Percentiles rank a stretch among this genome's conserved stretches.
These are phyloP conservation scores for Cronartium ribicola DNA, from an alignment of 1,284 basidiomycete genomes.

Conservation along the genomic window DNA sequence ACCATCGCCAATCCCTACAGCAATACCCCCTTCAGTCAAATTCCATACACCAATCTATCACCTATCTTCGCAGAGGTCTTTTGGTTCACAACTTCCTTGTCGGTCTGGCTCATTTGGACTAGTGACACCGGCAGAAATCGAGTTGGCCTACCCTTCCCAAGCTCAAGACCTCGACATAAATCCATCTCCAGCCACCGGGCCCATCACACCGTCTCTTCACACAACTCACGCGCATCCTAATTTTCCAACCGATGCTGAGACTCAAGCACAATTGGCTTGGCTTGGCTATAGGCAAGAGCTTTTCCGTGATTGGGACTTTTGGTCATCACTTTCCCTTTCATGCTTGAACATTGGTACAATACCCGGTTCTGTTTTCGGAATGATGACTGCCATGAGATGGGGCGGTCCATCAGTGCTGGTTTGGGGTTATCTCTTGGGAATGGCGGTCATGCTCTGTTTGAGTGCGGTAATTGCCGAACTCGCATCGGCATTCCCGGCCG, in stretches of 20 bases:
- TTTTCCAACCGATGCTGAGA: constrained; percentile 23
- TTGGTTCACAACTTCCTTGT: too few species aligned
- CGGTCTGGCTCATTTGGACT: too few species aligned
- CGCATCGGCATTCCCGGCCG: constrained; percentile 31
- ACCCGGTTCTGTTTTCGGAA: constrained; percentile 28
- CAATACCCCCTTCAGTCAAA: not conserved
- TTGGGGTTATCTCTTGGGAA: constrained; percentile 35
- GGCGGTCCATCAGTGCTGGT: constrained; percentile 32
- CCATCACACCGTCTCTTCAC: not conserved
- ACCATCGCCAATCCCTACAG: too few species aligned
- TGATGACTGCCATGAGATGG: constrained; percentile 28
- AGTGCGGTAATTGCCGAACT: constrained; percentile 37
- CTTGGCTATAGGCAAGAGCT: constrained; percentile 39
- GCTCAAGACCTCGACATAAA: not conserved
- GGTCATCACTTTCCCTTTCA: constrained; percentile 29
- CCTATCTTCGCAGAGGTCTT: not conserved
- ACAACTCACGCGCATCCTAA: not conserved
- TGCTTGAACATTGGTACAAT: constrained; percentile 39
- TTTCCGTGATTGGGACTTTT: constrained; percentile 40
- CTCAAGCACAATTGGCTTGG: constrained; percentile 37
- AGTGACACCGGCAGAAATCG: too few species aligned
- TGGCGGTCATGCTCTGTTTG: constrained; percentile 30
- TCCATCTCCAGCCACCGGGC: not conserved
- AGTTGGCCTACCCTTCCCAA: too few species aligned
- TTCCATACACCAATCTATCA: not conserved